Evolutionary conservation across 768 basidiomycete genomes (phyloP), one percentile per base, ranked within the genome.

Genomic region (Crassisporium funariophilum): DNA sequence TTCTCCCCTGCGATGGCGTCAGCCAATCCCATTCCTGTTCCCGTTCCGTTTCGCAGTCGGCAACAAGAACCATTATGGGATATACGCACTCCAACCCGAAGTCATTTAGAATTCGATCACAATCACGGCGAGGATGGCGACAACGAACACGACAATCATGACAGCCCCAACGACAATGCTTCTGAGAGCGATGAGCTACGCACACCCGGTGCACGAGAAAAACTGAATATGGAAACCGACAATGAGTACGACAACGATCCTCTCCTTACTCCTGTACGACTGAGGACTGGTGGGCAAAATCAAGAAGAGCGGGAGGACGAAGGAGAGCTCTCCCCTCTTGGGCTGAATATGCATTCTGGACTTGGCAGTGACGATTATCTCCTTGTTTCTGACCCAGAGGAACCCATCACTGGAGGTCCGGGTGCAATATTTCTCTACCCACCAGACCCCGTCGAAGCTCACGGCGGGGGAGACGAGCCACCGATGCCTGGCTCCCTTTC

Each of bases 401-500:
- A n/a, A 13, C 41, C 10, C 5, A 11, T n/a, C 29, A 11, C 29
- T 12, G 29, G 13, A 16, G 41, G 23, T 37, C 21, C 35, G n/a
- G n/a, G n/a, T n/a, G n/a, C n/a, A n/a, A n/a, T n/a, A n/a, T n/a
- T n/a, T 17, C 35, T 35, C 13, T 35, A 50, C 2, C 20, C 35
- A 15, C 20, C 15, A 44, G 34, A 37, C 35, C 46, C 47, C 31
- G 9, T n/a, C 13, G 16, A 8, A 34, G 46, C 22, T n/a, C 4
- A 7, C 24, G 17, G 17, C 6, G 19, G 33, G 4, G 35, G 42
- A 10, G 57, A 59, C 19, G 49, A 55, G n/a, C 23, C 47, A 12
- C 49, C 34, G 5, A 58, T 62, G 33, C 58, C 58, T n/a, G 58
- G 61, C 4, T 60, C 60, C 20, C 46, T 62, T 16, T 59, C 60